A percentile compares a stretch with the other conserved stretches of the same genome.
These are phyloP conservation scores for Rhododendron henanense DNA, from an alignment of 148 eudicot genomes.

Conservation along the genomic window DNA sequence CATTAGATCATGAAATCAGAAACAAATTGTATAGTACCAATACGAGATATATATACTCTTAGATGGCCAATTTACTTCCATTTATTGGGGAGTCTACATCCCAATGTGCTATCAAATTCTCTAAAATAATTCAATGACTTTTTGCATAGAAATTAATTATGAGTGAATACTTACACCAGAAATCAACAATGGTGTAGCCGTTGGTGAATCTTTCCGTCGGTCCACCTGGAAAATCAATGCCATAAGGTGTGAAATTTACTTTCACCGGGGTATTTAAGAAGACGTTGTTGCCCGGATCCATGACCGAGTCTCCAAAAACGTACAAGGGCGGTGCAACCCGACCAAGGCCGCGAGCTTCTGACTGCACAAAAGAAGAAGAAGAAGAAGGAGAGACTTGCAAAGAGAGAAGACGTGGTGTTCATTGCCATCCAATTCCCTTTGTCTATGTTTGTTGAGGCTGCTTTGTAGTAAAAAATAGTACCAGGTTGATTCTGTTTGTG, in stretches of 20 bases:
- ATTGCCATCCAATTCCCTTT: background rate
- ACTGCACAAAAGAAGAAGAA: background rate
- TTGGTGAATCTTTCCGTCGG: background rate
- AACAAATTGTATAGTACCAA: background rate
- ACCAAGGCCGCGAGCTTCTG: background rate
- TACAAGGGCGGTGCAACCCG: slow-evolving; percentile 3
- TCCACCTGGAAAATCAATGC: slow-evolving; percentile 10
- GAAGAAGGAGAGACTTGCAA: slow-evolving; percentile 1
- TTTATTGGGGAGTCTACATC: no score
- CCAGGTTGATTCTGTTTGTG: background rate
- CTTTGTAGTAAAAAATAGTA: background rate
- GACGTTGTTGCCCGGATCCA: slow-evolving; percentile 17
- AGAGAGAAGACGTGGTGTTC: background rate
- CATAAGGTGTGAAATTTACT: slow-evolving; percentile 1
- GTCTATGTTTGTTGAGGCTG: background rate
- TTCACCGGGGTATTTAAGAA: background rate
- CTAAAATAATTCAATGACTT: no score
- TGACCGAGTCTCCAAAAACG: slow-evolving; percentile 15
- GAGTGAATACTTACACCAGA: background rate
- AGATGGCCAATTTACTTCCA: no score
- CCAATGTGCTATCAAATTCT: no score
- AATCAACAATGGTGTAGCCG: slow-evolving; percentile 12
- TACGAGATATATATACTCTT: no score
- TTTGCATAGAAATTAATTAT: background rate
- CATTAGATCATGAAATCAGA: background rate